Conservation (phyloP, 768 basidiomycete genomes). For the Psilocybe sp. region DNA sequence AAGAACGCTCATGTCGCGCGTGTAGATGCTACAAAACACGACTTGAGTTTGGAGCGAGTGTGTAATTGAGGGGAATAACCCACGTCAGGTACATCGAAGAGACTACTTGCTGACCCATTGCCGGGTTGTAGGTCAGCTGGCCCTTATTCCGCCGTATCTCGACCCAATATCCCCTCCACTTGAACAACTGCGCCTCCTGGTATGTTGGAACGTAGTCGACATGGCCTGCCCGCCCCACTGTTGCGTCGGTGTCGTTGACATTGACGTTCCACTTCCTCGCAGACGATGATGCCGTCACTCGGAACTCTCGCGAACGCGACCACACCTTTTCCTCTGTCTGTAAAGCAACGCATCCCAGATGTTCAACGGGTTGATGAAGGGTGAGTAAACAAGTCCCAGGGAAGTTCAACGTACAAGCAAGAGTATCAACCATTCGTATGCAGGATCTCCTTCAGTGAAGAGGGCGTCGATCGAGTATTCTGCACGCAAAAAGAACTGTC, state of each 20-base stretch:
- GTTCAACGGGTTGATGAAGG: too few species aligned
- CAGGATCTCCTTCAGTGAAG: constrained; percentile 36
- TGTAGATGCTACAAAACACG: constrained; percentile 34
- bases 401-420: constrained; percentile 28
- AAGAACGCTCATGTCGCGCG: constrained; percentile 37
- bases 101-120: constrained; percentile 9
- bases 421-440: constrained; percentile 41
- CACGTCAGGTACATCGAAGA: constrained; percentile 31
- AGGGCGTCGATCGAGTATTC: constrained; percentile 37
- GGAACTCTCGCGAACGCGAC: constrained; percentile 37
- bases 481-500: constrained; percentile 6
- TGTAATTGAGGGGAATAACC: constrained; percentile 9
- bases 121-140: constrained; percentile 7
- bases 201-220: constrained; percentile 43
- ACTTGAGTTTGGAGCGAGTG: neutral
- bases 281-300: constrained; percentile 38
- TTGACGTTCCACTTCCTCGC: constrained; percentile 37
- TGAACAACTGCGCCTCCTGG: constrained; percentile 37
- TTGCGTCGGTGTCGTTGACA: constrained; percentile 11
- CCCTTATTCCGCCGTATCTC: constrained; percentile 27
- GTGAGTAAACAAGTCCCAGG: too few species aligned
- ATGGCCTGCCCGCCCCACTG: constrained; percentile 15
- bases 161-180: constrained; percentile 42
- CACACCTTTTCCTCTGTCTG: constrained; percentile 44
- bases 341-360: neutral